Percentiles rank a stretch among this genome's conserved stretches.
These are phyloP conservation scores for Fusarium succisae DNA, from an alignment of 2,329 filamentous ascomycete species.

Conservation along the genomic window DNA sequence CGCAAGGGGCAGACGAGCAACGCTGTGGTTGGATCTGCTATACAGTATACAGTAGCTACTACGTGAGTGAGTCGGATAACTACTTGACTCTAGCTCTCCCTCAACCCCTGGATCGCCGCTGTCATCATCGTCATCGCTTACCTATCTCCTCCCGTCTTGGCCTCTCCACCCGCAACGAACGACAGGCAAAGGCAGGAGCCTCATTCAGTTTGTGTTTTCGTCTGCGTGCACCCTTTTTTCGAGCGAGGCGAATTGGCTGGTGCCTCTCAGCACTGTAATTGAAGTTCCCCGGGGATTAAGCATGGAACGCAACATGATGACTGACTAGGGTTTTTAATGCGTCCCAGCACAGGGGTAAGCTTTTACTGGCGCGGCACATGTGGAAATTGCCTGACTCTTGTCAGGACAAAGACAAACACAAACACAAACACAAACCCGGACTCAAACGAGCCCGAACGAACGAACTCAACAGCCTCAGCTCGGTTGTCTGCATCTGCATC, in stretches of 20 bases:
- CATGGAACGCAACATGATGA: neutral
- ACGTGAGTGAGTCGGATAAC: neutral
- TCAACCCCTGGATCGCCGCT: slow-evolving; percentile 26
- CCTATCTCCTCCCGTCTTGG: slow-evolving; percentile 29
- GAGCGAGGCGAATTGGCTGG: neutral
- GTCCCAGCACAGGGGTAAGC: slow-evolving; percentile 22
- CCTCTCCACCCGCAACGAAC: slow-evolving; percentile 23
- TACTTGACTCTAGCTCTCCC: neutral
- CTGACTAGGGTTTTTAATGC: slow-evolving; percentile 2
- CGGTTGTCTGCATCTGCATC: neutral
- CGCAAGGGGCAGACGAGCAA: neutral
- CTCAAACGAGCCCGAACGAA: neutral
- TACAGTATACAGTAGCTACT: no score
- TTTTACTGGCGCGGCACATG: slow-evolving; percentile 24
- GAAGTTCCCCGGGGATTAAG: neutral
- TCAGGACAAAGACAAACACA: neutral
- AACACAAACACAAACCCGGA: neutral
- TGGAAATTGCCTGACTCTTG: slow-evolving; percentile 32
- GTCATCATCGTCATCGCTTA: slow-evolving; percentile 36
- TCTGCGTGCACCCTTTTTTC: neutral
- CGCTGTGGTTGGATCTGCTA: slow-evolving; percentile 1
- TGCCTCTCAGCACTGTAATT: neutral
- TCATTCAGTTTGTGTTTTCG: neutral
- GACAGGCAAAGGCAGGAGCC: neutral
- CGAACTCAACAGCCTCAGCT: slow-evolving; percentile 1